phyloP scores from a whole-genome alignment of 164 flowering plant species.

The Stephania yunnanensis region DNA sequence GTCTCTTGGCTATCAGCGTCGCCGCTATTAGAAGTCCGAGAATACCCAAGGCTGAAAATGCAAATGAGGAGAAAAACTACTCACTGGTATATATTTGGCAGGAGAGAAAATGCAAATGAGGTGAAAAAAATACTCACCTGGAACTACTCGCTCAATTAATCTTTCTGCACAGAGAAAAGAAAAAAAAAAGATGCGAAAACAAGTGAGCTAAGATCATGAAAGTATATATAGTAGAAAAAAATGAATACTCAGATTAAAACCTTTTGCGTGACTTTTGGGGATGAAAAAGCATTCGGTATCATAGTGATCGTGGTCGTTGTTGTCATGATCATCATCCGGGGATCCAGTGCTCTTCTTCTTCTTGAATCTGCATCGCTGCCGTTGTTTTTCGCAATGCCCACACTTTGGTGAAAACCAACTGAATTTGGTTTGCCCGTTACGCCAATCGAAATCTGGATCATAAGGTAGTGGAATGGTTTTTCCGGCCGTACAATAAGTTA shows the following conservation, averaged over 20 bases:
- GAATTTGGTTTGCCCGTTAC: background rate
- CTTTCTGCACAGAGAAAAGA: background rate
- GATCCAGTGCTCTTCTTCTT: background rate
- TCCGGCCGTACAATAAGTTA: background rate
- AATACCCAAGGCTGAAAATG: background rate
- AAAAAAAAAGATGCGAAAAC: too few species aligned
- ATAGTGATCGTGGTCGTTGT: too few species aligned
- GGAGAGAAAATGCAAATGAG: too few species aligned
- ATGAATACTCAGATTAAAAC: background rate
- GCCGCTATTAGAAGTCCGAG: background rate
- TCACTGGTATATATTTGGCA: too few species aligned
- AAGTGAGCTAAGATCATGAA: too few species aligned
- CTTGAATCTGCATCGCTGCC: background rate
- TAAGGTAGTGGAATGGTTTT: background rate
- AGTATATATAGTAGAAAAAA: too few species aligned
- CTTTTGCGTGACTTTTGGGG: background rate
- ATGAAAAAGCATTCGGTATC: background rate
- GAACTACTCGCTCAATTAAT: background rate
- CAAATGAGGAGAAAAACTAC: background rate
- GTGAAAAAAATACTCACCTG: too few species aligned
- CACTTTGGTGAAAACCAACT: background rate
- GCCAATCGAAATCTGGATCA: background rate
- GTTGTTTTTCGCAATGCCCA: background rate
- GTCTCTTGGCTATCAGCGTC: background rate
- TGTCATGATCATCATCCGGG: too few species aligned